Evolutionary conservation across 768 basidiomycete species (phyloP), one percentile per base, ranked within the genome.

Genomic region (Megacollybia marginata): DNA sequence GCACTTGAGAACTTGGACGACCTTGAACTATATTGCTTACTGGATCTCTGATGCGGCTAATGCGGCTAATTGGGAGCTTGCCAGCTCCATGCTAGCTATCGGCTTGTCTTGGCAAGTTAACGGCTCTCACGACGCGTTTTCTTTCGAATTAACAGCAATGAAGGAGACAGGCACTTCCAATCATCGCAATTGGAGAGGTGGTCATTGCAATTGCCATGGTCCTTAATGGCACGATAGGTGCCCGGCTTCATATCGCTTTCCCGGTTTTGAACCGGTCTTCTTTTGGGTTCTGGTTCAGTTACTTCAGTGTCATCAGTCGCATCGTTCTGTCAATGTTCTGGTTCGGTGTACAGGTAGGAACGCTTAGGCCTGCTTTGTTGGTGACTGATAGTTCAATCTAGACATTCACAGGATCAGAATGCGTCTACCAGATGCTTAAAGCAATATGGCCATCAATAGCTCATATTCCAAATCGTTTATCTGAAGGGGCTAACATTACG

Each of bases 261-360:
- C 75, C 80, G 1, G 76, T 92, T 46, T 70, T 91, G n/a, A 88
- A 85, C 56, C 74, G 91, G 13, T 89, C 90, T 2, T 90, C 86
- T 0, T 88, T 92, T 56, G 91, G 92, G 2, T 92, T 91, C 68
- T 92, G 86, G 81, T 78, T 92, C 57, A 87, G 88, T 60, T 92
- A 90, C 66, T 92, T 92, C 63, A 82, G 79, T 51, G 85, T 93
- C 43, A 62, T 92, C 51, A 88, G 85, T 55, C 79, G 89, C 18
- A 76, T 82, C 42, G 67, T 89, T 16, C 75, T 92, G 19, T 73
- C 85, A 34, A 78, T 90, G 75, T 87, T 91, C 63, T 92, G 90
- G 87, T 87, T 87, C 52, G 81, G 80, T 6, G 75, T 87, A 15
- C 85, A 85, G 72, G 82, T 80, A 44, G 55, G 59, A 55, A n/a